phyloP scores from a whole-genome alignment of 352 stramenopile species.

The Globisporangium paroecandrum region DNA sequence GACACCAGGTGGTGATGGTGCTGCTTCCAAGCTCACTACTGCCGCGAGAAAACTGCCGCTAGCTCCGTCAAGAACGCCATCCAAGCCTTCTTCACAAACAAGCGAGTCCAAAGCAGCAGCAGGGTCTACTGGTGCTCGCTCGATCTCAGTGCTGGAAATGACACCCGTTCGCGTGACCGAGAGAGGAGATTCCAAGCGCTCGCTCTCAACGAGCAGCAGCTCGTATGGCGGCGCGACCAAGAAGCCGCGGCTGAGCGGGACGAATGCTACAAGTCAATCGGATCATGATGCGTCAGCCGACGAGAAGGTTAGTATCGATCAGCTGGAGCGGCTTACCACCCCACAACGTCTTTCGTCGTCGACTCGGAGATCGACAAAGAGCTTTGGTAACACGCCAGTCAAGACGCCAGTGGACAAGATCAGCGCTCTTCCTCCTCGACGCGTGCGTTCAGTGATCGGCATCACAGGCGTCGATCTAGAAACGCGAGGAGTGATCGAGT shows the following conservation, averaged over 20 bases:
- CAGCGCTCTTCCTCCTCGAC: slow-evolving; percentile 20
- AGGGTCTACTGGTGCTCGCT: neutral
- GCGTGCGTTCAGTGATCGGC: slow-evolving; percentile 56
- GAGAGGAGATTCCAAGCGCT: slow-evolving; percentile 3
- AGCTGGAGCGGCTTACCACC: slow-evolving; percentile 15
- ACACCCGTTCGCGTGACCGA: slow-evolving; percentile 17
- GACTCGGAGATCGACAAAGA: slow-evolving; percentile 12
- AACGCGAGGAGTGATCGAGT: slow-evolving; percentile 57
- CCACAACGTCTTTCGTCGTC: slow-evolving; percentile 11
- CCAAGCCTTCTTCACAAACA: neutral
- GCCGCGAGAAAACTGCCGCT: slow-evolving; percentile 17
- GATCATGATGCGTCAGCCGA: neutral
- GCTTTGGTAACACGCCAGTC: slow-evolving; percentile 8
- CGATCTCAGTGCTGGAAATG: slow-evolving; percentile 18
- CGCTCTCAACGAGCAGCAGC: slow-evolving; percentile 5
- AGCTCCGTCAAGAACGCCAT: slow-evolving; percentile 9
- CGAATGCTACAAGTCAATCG: neutral
- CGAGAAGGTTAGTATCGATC: slow-evolving; percentile 4
- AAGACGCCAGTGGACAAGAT: slow-evolving; percentile 20
- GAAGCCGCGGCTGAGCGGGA: neutral
- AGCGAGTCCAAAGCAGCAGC: neutral
- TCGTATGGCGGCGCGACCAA: neutral
- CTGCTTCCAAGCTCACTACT: neutral
- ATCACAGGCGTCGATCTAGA: slow-evolving; percentile 72
- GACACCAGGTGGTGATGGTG: neutral